Evolutionary conservation across 768 basidiomycete genomes (phyloP).

Genomic region (Hemileccinum impolitum): DNA sequence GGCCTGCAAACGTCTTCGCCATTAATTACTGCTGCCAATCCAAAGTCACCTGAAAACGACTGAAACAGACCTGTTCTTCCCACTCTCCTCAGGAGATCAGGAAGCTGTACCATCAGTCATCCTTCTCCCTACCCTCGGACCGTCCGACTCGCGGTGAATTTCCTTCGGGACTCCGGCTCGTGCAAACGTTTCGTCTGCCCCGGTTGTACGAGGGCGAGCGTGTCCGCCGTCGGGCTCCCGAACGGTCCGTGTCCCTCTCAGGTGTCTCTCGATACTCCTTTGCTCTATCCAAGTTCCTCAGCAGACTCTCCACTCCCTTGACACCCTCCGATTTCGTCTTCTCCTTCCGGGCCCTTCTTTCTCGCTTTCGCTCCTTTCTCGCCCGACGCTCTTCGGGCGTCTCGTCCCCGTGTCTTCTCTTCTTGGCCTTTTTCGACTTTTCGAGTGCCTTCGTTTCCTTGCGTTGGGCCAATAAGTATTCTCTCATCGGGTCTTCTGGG

Average conservation of each 20-base stretch:
- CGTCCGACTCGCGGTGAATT: conserved; percentile 3
- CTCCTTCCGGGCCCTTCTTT: conserved; percentile 57
- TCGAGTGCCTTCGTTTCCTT: conserved; percentile 64
- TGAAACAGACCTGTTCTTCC: not conserved
- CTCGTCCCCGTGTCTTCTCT: conserved; percentile 69
- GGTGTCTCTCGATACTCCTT: conserved; percentile 3
- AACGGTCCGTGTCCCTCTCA: conserved; percentile 15
- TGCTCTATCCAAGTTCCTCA: conserved; percentile 40
- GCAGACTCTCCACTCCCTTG: conserved; percentile 63
- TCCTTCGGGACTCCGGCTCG: conserved; percentile 19
- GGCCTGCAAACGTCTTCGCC: not conserved
- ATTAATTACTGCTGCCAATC: not conserved
- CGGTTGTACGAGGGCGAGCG: conserved; percentile 7
- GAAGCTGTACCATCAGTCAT: not conserved
- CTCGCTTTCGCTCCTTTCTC: conserved; percentile 70
- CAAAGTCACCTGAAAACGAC: not conserved
- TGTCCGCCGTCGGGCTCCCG: conserved; percentile 12
- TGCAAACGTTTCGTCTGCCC: conserved; percentile 10
- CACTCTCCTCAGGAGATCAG: no score
- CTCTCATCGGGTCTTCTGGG: conserved; percentile 97
- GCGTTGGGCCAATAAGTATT: conserved; percentile 77
- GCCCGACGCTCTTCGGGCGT: conserved; percentile 75
- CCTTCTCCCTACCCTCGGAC: conserved; percentile 3
- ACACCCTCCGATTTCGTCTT: conserved; percentile 56
- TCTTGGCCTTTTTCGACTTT: conserved; percentile 59